Conservation (phyloP, 202 grass and related monocot species). For the Saccharum hybrid region DNA sequence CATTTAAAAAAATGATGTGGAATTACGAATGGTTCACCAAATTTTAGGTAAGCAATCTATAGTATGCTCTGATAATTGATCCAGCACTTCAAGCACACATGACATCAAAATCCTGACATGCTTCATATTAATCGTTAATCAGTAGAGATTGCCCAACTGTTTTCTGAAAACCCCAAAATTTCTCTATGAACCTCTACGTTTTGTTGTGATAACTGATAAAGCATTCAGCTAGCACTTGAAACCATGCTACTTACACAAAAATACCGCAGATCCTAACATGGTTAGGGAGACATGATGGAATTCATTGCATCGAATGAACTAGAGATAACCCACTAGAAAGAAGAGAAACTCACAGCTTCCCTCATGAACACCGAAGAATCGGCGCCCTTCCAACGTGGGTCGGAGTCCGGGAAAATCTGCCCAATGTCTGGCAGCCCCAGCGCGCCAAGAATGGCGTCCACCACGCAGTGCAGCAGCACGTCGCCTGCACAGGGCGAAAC, state of each 20-base stretch:
- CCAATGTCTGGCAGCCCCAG: slow-evolving; percentile 96
- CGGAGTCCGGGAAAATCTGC: slow-evolving; percentile 96
- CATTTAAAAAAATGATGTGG: too few relatives aligned
- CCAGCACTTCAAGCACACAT: too few relatives aligned
- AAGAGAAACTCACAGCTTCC: slow-evolving; percentile 79
- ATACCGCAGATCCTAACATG: not conserved
- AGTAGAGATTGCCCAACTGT: too few relatives aligned
- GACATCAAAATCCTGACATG: too few relatives aligned
- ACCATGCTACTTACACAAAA: not conserved
- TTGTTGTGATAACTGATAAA: not conserved
- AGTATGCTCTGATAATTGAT: too few relatives aligned
- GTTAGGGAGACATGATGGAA: not conserved
- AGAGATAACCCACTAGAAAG: not conserved
- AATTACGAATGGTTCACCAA: too few relatives aligned
- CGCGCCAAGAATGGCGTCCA: slow-evolving; percentile 95
- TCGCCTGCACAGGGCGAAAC: slow-evolving; percentile 56
- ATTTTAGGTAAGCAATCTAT: too few relatives aligned
- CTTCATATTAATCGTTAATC: too few relatives aligned
- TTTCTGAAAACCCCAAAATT: not conserved
- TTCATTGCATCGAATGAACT: slow-evolving; percentile 11
- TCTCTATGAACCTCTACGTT: not conserved
- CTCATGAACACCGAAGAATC: slow-evolving; percentile 90
- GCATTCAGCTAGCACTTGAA: not conserved
- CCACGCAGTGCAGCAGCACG: slow-evolving; percentile 99
- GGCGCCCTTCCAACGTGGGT: slow-evolving; percentile 89